Evolutionary conservation across 495 filamentous ascomycete genomes (phyloP).

Genomic region (Arthonia radiata): DNA sequence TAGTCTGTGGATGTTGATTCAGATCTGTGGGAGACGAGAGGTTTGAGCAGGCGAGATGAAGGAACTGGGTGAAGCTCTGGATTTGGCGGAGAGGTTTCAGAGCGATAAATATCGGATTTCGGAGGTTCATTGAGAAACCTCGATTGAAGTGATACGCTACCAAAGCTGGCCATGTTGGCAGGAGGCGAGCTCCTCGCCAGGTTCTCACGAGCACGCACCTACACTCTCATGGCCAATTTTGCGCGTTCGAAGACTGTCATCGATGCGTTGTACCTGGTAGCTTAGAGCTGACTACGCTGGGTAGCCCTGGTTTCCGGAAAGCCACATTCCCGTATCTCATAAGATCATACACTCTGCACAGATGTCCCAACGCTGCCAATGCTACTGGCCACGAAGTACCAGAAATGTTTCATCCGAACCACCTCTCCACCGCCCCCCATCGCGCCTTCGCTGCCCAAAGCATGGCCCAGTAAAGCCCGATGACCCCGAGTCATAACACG

Average conservation of each 20-base stretch:
- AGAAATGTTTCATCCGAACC: neutral
- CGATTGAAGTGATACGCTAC: no score
- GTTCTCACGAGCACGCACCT: no score
- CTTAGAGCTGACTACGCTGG: no score
- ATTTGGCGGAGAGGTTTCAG: no score
- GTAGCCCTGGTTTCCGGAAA: neutral
- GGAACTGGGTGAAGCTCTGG: neutral
- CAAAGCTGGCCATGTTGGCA: no score
- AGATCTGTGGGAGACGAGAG: neutral
- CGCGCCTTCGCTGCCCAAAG: neutral
- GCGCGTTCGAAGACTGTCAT: no score
- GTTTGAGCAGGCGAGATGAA: neutral
- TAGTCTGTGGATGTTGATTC: neutral
- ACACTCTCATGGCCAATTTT: no score
- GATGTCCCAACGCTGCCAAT: neutral
- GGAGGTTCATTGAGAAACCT: no score
- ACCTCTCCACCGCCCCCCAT: neutral
- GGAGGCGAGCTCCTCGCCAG: no score
- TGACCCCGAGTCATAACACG: conserved; percentile 27
- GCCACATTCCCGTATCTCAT: neutral
- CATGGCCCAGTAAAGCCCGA: conserved; percentile 17
- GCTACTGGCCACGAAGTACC: no score
- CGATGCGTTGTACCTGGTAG: no score
- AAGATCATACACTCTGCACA: neutral
- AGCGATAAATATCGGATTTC: no score